Base-by-base conservation (phyloP, 345 rosid genomes). In the Atalantia buxifolia region DNA sequence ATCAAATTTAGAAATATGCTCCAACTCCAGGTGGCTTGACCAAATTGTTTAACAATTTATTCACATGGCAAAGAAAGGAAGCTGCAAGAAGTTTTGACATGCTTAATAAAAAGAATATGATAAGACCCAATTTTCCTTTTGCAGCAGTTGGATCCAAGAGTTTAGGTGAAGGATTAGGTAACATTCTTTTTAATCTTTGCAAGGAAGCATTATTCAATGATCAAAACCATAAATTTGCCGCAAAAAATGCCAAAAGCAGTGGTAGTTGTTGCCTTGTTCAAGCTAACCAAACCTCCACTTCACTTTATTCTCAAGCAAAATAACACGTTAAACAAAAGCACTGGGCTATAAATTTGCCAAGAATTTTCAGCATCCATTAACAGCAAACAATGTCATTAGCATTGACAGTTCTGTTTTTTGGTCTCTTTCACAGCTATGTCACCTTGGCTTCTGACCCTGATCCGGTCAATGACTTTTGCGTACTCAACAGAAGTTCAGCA, bases 401-500 rank as follows among this genome's bases (percentile, higher is more conserved):
- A 36, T 74, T 72, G 21, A 31, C 74, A 56, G 16, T 84, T 57
- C 5, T 84, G 35, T 60, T 81, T 40, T 19, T 71, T 22, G 10
- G 80, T 19, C 71, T 86, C 64, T 68, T 89, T 55, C 71, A 78
- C 24, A 71, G 59, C 68, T 66, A 73, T 69, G 79, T 73, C 78
- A 79, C 76, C 45, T 75, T 85, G 53, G 90, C 90, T 78, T 90
- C 97, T 9, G 97, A 93, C 79, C 93, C 97, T 2, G 98, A 94
- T 83, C 95, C 95, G 0, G 75, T 92, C 77, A 88, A 74, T 42
- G 97, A 94, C 90, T 93, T 88, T 79, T 94, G 97, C 81, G 79
- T 93, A 77, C 84, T 87, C 73, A 53, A 75, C 59, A 60, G 75
- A 22, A 79, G 76, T 57, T 75, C 74, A 42, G 74, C 81, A 45